phyloP scores from a whole-genome alignment of 371 early-diverging fungal species.

The Mortierella sp. region DNA sequence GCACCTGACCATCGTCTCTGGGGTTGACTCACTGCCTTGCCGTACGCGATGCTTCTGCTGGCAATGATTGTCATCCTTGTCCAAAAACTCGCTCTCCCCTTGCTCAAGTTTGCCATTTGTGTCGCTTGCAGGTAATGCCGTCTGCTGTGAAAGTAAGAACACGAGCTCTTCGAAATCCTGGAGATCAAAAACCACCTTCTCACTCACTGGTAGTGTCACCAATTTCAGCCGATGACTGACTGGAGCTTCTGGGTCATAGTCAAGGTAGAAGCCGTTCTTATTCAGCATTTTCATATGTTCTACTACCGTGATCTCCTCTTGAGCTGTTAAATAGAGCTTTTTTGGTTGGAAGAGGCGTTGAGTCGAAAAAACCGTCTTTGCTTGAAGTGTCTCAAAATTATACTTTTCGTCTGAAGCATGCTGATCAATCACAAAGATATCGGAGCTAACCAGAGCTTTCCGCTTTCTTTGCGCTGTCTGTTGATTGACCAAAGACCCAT shows the following conservation, averaged over 20 bases:
- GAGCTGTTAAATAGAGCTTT: constrained; percentile 76
- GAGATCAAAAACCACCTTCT: constrained; percentile 71
- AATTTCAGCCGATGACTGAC: constrained; percentile 76
- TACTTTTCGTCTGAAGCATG: constrained; percentile 99
- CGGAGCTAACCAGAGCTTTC: constrained; percentile 52
- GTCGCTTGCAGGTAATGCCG: constrained; percentile 6
- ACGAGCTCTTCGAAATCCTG: constrained; percentile 54
- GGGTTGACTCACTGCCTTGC: constrained; percentile 12
- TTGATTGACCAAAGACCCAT: too few relatives aligned
- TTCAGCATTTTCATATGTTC: constrained; percentile 79
- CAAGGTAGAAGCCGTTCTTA: constrained; percentile 85
- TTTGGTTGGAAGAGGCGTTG: constrained; percentile 79
- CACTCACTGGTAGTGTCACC: constrained; percentile 75
- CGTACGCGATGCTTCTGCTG: not conserved
- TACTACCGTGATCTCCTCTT: constrained; percentile 84
- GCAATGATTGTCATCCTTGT: constrained; percentile 13
- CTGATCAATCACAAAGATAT: constrained; percentile 97
- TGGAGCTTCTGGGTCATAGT: constrained; percentile 64
- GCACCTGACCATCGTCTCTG: constrained; percentile 72
- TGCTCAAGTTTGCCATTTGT: not conserved
- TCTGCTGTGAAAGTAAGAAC: constrained; percentile 46
- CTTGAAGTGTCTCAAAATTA: constrained; percentile 90
- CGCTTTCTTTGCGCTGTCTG: not conserved
- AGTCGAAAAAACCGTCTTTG: constrained; percentile 68
- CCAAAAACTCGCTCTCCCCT: not conserved